Evolutionary conservation across 2,329 filamentous ascomycete genomes (phyloP).

Genomic region (Fulvia fulva): DNA sequence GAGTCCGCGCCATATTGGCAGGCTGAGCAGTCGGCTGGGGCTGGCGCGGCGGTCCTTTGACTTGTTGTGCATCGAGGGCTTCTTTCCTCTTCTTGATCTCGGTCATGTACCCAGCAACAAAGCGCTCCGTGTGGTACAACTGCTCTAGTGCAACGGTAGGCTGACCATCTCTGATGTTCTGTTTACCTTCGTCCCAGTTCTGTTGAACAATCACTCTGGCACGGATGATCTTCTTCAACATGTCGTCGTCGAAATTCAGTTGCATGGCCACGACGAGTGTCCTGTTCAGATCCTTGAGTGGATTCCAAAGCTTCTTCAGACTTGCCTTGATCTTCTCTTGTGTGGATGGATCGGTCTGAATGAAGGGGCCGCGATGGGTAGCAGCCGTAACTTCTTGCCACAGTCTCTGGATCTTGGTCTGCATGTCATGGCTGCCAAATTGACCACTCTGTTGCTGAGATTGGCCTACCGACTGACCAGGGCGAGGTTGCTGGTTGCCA

Average conservation of each 20-base stretch:
- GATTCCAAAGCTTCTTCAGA: conserved; percentile 26
- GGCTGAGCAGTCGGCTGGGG: conserved; percentile 12
- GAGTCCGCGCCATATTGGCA: conserved; percentile 17
- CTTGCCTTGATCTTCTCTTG: conserved; percentile 19
- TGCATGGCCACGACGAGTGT: conserved; percentile 22
- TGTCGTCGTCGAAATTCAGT: conserved; percentile 20
- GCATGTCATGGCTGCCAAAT: background rate
- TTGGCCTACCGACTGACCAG: background rate
- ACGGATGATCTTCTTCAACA: conserved; percentile 26
- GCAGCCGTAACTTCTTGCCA: conserved; percentile 19
- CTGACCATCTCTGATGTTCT: conserved; percentile 26
- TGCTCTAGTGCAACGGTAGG: conserved; percentile 27
- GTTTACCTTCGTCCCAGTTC: conserved; percentile 24
- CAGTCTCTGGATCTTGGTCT: conserved; percentile 14
- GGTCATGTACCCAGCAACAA: conserved; percentile 24
- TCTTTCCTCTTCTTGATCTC: conserved; percentile 28
- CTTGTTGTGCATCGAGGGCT: conserved; percentile 11
- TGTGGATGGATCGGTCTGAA: conserved; percentile 20
- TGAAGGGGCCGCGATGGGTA: conserved; percentile 27
- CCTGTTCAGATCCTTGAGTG: conserved; percentile 22
- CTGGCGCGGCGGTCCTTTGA: conserved; percentile 12
- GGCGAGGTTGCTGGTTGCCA: conserved; percentile 5
- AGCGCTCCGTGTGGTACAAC: conserved; percentile 22
- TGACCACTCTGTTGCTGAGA: background rate
- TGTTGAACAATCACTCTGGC: conserved; percentile 26